A percentile compares a stretch with the other conserved stretches of the same genome.
phyloP scores from a whole-genome alignment of 192 early-diverging fungal genomes.

The Coemansia sp. region DNA sequence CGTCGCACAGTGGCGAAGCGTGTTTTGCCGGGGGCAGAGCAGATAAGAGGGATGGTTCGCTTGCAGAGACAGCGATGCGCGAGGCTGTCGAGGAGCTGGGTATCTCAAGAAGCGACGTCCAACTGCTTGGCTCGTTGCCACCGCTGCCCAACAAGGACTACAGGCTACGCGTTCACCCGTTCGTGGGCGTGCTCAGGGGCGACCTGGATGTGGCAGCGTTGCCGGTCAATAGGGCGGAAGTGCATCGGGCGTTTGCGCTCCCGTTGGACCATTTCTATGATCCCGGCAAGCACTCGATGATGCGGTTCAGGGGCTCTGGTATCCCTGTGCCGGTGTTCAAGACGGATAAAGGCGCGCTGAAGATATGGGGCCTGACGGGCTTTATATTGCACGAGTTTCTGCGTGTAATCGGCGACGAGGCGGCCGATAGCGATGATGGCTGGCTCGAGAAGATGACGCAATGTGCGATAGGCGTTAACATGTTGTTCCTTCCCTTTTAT shows the following conservation, averaged over 20 bases:
- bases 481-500: too few species aligned
- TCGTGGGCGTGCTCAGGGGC: constrained; percentile 60
- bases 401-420: neutral
- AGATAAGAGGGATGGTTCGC: constrained; percentile 61
- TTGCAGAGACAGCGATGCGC: constrained; percentile 70
- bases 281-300: constrained; percentile 29
- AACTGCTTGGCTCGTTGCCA: constrained; percentile 65
- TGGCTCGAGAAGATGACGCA: too few species aligned
- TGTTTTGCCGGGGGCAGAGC: constrained; percentile 80
- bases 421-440: too few species aligned
- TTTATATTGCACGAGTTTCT: constrained; percentile 69
- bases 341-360: constrained; percentile 55
- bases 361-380: constrained; percentile 82
- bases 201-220: constrained; percentile 51
- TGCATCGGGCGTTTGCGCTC: constrained; percentile 68
- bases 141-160: constrained; percentile 63
- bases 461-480: too few species aligned
- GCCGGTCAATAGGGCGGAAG: constrained; percentile 67
- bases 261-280: constrained; percentile 67
- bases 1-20: constrained; percentile 77
- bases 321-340: constrained; percentile 64
- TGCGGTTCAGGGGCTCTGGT: constrained; percentile 59
- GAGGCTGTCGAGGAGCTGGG: constrained; percentile 83
- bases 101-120: constrained; percentile 47
- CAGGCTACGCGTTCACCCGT: constrained; percentile 63